These are phyloP conservation scores for Corylus americana DNA, from an alignment of 306 rosid genomes.

Conservation along the genomic window DNA sequence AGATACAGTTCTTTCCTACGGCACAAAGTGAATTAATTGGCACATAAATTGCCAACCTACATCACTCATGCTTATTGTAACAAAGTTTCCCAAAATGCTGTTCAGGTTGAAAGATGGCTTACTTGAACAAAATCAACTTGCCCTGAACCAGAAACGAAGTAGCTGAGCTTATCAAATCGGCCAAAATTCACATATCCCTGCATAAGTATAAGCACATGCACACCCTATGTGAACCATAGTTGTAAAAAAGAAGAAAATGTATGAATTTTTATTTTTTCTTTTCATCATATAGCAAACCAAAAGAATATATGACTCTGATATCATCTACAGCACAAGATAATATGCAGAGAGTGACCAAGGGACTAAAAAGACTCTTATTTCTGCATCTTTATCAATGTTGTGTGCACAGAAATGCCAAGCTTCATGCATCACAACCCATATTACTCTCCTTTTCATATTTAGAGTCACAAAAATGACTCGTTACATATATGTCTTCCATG, in stretches of 20 bases:
- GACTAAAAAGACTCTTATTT: not conserved
- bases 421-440: not conserved
- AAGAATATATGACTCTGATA: not conserved
- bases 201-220: slow-evolving; percentile 32
- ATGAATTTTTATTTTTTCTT: not conserved
- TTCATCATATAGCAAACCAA: not conserved
- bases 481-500: not conserved
- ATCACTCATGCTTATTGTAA: slow-evolving; percentile 2
- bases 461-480: not conserved
- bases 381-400: not conserved
- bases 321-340: not conserved
- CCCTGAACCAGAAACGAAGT: slow-evolving; percentile 80
- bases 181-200: slow-evolving; percentile 94
- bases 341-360: not conserved
- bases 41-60: slow-evolving; percentile 12
- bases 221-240: slow-evolving; percentile 16
- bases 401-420: not conserved
- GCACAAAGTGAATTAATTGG: not conserved
- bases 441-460: not conserved
- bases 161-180: slow-evolving; percentile 64
- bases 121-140: slow-evolving; percentile 77
- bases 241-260: slow-evolving; percentile 24
- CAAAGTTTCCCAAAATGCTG: not conserved
- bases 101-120: slow-evolving; percentile 31
- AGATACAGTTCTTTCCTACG: slow-evolving; percentile 6